Evolutionary conservation across 805 yeast genomes (phyloP).

Genomic region (Trichomonascus vanleenenianus): DNA sequence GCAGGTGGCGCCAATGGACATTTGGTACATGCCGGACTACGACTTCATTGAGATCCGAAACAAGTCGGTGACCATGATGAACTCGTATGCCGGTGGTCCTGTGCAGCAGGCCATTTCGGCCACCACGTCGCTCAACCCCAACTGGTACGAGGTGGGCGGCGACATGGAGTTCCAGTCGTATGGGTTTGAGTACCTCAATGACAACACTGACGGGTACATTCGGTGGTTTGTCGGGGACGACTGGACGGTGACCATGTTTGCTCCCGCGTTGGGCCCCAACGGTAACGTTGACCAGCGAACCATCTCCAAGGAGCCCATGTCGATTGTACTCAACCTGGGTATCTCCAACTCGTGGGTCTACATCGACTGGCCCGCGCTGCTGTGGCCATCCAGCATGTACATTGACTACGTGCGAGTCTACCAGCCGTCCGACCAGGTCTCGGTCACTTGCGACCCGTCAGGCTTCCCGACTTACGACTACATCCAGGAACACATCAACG

Average conservation of each 20-base stretch:
- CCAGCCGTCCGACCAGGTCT: slow-evolving; percentile 61
- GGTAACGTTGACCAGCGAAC: slow-evolving; percentile 84
- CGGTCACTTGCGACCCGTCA: slow-evolving; percentile 76
- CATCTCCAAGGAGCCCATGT: slow-evolving; percentile 88
- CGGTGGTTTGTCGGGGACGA: slow-evolving; percentile 87
- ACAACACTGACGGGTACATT: slow-evolving; percentile 59
- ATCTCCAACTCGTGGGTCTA: slow-evolving; percentile 89
- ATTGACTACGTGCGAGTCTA: slow-evolving; percentile 88
- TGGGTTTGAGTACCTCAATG: slow-evolving; percentile 73
- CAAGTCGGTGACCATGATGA: slow-evolving; percentile 64
- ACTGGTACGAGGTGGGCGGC: slow-evolving; percentile 70
- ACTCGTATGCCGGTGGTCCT: slow-evolving; percentile 88
- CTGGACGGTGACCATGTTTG: slow-evolving; percentile 55
- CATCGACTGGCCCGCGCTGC: slow-evolving; percentile 74
- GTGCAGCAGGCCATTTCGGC: slow-evolving; percentile 89
- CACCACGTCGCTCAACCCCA: slow-evolving; percentile 63
- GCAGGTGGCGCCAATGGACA: slow-evolving; percentile 90
- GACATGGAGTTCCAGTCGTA: slow-evolving; percentile 56
- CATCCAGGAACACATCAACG: slow-evolving; percentile 59
- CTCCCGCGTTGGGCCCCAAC: slow-evolving; percentile 75
- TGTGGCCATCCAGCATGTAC: slow-evolving; percentile 70
- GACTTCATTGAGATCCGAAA: slow-evolving; percentile 69
- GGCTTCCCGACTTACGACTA: slow-evolving; percentile 83
- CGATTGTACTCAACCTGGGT: slow-evolving; percentile 80
- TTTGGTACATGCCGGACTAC: slow-evolving; percentile 91